Base-by-base conservation (phyloP, 192 early-diverging fungal genomes). In the Backusella psychrophila region DNA sequence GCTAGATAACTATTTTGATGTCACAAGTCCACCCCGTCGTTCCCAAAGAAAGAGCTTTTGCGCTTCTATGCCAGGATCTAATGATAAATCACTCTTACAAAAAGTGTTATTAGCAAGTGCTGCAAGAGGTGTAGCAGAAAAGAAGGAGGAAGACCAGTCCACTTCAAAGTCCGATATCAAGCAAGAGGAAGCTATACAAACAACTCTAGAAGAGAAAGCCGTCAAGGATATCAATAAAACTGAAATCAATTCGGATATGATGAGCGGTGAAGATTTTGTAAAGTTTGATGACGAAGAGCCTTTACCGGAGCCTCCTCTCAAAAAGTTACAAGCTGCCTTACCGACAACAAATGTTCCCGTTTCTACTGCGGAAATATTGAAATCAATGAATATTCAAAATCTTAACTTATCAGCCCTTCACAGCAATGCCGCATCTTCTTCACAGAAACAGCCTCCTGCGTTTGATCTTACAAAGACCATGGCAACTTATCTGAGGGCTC, bases 1-100 rank as follows among this genome's bases (percentile, higher is more conserved):
- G 63, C 42, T 83, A 33, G 82, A 83, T 12, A 66, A 75, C 31
- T 83, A 83, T 26, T 83, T 83, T 65, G 21, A 21, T 21, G 21
- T 15, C 8, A 19, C 71, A 0, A 56, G 12, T 6, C 15, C 44
- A 53, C 49, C 33, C 36, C 15, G 36, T 17, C 53, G 49, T 23
- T 41, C 23, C 8, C 72, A 74, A 17, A 66, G 77, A 44, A 72
- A 74, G 19, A 73, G 66, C 19, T 52, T 73, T 17, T 56, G 42
- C 19, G 29, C 72, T 26, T 33, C 46, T 6, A 65, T 49, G 31
- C 39, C 42, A 17, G 56, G 69, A 8, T 52, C 72, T 1, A 81
- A 74, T 42, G 75, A 77, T 21, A 72, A 67, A 23, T 69, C 81
- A 29, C 68, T 79, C 17, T 36, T 82, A 8, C 81, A 82, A 71